These are phyloP conservation scores for Penicillium cataractarum DNA, from an alignment of 495 filamentous ascomycete genomes.

Conservation along the genomic window DNA sequence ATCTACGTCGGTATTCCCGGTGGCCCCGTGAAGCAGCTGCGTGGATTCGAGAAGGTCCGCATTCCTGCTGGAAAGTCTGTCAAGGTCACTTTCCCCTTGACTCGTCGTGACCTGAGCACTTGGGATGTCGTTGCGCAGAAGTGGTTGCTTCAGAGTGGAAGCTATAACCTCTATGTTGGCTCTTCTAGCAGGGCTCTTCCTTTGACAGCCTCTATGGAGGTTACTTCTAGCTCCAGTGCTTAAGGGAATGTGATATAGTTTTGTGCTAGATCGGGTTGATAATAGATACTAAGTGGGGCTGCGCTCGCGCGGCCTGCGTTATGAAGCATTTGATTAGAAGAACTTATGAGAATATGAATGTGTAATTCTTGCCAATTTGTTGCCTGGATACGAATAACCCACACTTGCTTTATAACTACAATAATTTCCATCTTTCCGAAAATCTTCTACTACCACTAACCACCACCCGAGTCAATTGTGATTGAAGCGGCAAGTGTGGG, in stretches of 20 bases:
- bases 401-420: too few relatives aligned
- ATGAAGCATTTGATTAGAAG: neutral
- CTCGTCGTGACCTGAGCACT: constrained; percentile 65
- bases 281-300: neutral
- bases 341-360: too few relatives aligned
- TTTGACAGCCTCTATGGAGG: constrained; percentile 19
- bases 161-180: constrained; percentile 29
- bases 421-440: too few relatives aligned
- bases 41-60: constrained; percentile 65
- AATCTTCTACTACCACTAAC: too few relatives aligned
- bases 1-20: constrained; percentile 50
- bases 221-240: constrained; percentile 4
- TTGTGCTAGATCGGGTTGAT: neutral
- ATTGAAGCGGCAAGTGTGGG: too few relatives aligned
- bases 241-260: neutral
- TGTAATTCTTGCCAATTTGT: too few relatives aligned
- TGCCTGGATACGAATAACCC: too few relatives aligned
- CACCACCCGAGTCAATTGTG: too few relatives aligned
- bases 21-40: constrained; percentile 60
- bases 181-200: constrained; percentile 29
- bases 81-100: constrained; percentile 58
- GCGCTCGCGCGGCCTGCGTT: neutral
- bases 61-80: constrained; percentile 45
- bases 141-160: constrained; percentile 53
- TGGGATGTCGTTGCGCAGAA: constrained; percentile 66